A percentile compares a stretch with the other conserved stretches of the same genome.
Evolutionary conservation across 2,329 filamentous ascomycete genomes (phyloP).

Genomic region (Colletotrichum agaves): DNA sequence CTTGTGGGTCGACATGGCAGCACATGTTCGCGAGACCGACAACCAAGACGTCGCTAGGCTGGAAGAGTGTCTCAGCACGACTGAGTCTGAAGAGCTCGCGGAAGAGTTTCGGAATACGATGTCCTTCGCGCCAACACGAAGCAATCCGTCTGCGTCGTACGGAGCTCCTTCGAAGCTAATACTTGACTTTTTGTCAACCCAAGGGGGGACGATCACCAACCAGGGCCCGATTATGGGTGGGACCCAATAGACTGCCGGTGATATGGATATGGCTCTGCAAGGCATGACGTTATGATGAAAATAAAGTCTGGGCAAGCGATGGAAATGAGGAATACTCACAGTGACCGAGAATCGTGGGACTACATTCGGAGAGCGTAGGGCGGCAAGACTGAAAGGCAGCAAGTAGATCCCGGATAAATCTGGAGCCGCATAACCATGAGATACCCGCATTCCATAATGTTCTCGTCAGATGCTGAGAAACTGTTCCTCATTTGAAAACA

Average conservation of each 20-base stretch:
- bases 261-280: neutral
- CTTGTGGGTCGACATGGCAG: slow-evolving; percentile 22
- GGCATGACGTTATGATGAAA: neutral
- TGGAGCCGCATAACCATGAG: no score
- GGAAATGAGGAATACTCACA: no score
- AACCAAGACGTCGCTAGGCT: slow-evolving; percentile 22
- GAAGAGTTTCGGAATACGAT: slow-evolving; percentile 25
- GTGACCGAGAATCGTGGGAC: no score
- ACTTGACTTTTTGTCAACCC: slow-evolving; percentile 26
- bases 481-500: no score
- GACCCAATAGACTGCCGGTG: neutral
- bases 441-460: no score
- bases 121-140: slow-evolving; percentile 22
- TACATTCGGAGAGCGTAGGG: no score
- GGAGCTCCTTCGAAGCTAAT: slow-evolving; percentile 27
- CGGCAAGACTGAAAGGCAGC: no score
- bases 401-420: no score
- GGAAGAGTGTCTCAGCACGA: slow-evolving; percentile 29
- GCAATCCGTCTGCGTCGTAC: slow-evolving; percentile 9
- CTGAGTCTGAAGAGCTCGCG: slow-evolving; percentile 23
- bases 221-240: slow-evolving; percentile 3
- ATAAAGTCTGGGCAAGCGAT: no score
- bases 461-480: no score
- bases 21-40: slow-evolving; percentile 30
- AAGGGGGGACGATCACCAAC: neutral